These are phyloP conservation scores for Sporormia fimetaria DNA, from an alignment of 495 filamentous ascomycete species.

Conservation along the genomic window DNA sequence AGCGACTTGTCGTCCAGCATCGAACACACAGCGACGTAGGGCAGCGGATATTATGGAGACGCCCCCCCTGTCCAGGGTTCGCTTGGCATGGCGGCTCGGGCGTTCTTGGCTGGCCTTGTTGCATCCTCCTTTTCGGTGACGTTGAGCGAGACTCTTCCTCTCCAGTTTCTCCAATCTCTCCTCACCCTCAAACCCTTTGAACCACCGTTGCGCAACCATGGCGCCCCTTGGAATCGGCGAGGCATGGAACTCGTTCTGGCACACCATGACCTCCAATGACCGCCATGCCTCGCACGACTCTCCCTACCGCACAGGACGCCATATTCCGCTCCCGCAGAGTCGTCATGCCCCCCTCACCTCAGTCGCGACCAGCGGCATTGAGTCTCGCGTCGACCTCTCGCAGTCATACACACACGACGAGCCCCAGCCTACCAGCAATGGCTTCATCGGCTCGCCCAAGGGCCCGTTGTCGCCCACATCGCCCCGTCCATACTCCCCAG, in stretches of 20 bases:
- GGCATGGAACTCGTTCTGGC: conserved; percentile 77
- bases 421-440: conserved; percentile 36
- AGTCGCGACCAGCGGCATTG: conserved; percentile 57
- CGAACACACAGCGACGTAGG: too few relatives aligned
- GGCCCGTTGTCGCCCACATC: conserved; percentile 43
- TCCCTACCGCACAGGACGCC: conserved; percentile 33
- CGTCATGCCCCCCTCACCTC: conserved; percentile 32
- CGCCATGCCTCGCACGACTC: conserved; percentile 38
- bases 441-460: conserved; percentile 51
- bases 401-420: conserved; percentile 56
- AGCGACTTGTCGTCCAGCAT: too few relatives aligned
- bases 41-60: too few relatives aligned
- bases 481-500: conserved; percentile 87
- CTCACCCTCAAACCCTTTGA: too few relatives aligned
- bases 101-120: too few relatives aligned
- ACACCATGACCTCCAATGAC: conserved; percentile 68
- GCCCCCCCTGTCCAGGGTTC: too few relatives aligned
- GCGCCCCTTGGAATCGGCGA: conserved; percentile 44
- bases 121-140: too few relatives aligned
- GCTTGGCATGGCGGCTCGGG: too few relatives aligned
- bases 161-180: too few relatives aligned
- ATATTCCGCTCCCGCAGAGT: conserved; percentile 32
- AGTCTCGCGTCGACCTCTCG: conserved; percentile 37
- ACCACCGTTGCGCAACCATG: too few relatives aligned
- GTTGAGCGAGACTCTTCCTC: too few relatives aligned